Base-by-base conservation (phyloP, 306 rosid genomes). In the Luffa acutangula region DNA sequence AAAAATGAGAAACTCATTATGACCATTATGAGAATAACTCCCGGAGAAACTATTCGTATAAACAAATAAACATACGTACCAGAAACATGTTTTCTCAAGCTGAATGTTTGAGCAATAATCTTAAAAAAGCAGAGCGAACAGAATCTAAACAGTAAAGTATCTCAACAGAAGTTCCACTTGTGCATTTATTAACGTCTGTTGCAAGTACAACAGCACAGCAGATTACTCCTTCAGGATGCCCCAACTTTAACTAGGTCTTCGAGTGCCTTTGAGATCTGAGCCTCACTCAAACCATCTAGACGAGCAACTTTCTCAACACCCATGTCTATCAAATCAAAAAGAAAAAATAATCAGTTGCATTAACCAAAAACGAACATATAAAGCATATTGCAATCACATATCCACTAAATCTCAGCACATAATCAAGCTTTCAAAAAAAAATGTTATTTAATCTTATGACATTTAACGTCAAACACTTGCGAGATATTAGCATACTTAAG, bases 281-380 rank as follows among this genome's bases (percentile, higher is more conserved):
- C 81, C 86, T 96, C 99, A 3, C 90, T 77, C 84, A 93, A 82
- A 58, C 98, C 99, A 82, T 93, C 99, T 82, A 95, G 81, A 74
- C 83, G 90, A 82, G 93, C 84, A 77, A 91, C 92, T 85, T 87
- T 93, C 84, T 93, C 97, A 62, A 93, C 91, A 7, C 99, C 99
- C 88, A 89, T 67, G 82, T 93, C 99, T 96, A 76, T 20, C 49
- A 45, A 21, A 72, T n/a, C 72, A 85, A 56, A 53, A 36, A 10
- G 5, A 33, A n/a, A 8, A 11, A 3, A 17, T 12, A 46, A 42
- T 62, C 20, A 2, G 70, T 25, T 59, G 34, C 70, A 59, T 2
- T 77, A 21, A 62, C 60, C 74, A 57, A 57, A 36, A 42, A 41
- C 72, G 20, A 78, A 59, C 18, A 33, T 14, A 41, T 57, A 56